Conservation (phyloP, 1,139 yeast genomes). For the Suhomyces wounanorum region DNA sequence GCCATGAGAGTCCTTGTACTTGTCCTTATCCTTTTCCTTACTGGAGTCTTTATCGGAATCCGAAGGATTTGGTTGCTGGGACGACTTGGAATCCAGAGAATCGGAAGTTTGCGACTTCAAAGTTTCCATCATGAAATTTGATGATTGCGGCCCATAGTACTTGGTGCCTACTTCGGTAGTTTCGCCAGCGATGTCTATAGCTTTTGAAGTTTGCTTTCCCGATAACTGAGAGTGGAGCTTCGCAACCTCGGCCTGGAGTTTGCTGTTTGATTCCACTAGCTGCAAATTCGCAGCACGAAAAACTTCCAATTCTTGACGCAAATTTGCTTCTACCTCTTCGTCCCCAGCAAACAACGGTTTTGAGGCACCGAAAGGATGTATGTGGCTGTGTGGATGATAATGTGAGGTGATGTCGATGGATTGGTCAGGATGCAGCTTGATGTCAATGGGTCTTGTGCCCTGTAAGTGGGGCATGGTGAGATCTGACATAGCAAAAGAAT, state of each 20-base stretch:
- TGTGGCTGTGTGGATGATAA: slow-evolving; percentile 3
- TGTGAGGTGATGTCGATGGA: slow-evolving; percentile 7
- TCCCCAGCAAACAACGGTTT: background rate
- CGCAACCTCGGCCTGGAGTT: slow-evolving; percentile 18
- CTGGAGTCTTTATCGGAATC: background rate
- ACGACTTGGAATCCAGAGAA: slow-evolving; percentile 4
- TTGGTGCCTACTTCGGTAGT: slow-evolving; percentile 33
- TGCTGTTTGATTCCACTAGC: slow-evolving; percentile 23
- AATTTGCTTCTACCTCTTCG: slow-evolving; percentile 1
- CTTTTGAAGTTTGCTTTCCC: slow-evolving; percentile 3
- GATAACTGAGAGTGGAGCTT: background rate
- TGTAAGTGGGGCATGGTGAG: background rate
- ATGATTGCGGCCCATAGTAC: slow-evolving; percentile 54
- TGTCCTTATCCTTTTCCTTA: background rate
- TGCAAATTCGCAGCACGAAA: slow-evolving; percentile 21
- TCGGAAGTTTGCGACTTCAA: slow-evolving; percentile 21
- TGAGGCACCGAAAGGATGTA: background rate
- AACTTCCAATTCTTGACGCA: slow-evolving; percentile 12
- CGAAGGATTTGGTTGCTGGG: background rate
- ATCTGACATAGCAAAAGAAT: slow-evolving; percentile 1
- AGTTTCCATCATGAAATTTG: slow-evolving; percentile 46
- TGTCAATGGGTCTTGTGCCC: slow-evolving; percentile 4
- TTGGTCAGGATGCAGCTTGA: slow-evolving; percentile 2
- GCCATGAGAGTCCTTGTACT: slow-evolving; percentile 2
- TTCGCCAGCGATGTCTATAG: slow-evolving; percentile 17